These are phyloP conservation scores for Mycena galopus DNA, from an alignment of 768 basidiomycete species.

Conservation along the genomic window DNA sequence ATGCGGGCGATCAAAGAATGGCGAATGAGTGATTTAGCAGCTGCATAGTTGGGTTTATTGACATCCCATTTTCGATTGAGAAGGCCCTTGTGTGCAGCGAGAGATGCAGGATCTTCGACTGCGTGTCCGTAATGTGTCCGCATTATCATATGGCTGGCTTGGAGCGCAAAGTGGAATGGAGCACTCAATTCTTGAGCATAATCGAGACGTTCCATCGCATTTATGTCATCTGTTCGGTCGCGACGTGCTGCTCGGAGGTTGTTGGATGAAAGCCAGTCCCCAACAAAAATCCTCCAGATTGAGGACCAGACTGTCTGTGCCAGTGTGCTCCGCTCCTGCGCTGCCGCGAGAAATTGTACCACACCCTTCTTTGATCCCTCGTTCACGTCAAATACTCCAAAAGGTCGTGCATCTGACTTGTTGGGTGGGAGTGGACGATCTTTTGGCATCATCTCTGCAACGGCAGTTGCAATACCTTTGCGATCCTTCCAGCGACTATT, in stretches of 20 bases:
- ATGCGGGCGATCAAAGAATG: slow-evolving; percentile 37
- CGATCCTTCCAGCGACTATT: neutral
- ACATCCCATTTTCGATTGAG: neutral
- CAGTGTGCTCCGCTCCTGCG: no score
- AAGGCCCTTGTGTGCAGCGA: slow-evolving; percentile 32
- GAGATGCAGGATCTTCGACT: slow-evolving; percentile 28
- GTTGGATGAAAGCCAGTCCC: no score
- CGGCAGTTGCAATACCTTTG: neutral
- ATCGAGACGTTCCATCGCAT: slow-evolving; percentile 20
- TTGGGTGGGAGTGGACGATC: neutral
- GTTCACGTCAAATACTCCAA: neutral
- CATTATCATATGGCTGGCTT: slow-evolving; percentile 1
- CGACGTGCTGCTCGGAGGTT: no score
- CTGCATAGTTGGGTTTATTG: no score
- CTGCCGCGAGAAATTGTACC: no score
- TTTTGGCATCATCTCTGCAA: neutral
- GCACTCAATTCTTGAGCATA: slow-evolving; percentile 24
- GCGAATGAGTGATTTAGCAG: slow-evolving; percentile 13
- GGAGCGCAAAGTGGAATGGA: slow-evolving; percentile 29
- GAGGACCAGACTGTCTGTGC: no score
- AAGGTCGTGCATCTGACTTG: neutral
- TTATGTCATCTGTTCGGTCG: neutral
- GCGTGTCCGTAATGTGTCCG: slow-evolving; percentile 31
- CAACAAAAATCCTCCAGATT: no score
- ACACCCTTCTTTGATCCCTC: neutral